Conservation (phyloP, 495 filamentous ascomycete species). For the Patellaria atrata region DNA sequence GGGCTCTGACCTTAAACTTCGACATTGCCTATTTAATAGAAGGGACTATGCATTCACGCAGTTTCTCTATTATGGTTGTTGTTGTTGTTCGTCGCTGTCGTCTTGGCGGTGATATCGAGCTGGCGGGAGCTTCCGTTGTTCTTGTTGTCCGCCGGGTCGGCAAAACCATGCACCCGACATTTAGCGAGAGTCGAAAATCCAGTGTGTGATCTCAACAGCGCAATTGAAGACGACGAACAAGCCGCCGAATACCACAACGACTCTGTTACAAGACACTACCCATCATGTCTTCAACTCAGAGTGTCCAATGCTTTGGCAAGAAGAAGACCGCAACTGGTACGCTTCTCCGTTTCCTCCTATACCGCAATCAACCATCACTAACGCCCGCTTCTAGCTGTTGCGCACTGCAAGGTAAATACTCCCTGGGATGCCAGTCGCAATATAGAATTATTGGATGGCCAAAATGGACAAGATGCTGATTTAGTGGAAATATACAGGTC, state of each 20-base stretch:
- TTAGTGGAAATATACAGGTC: constrained; percentile 40
- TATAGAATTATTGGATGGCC: too few relatives aligned
- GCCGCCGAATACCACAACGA: constrained; percentile 6
- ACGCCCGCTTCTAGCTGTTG: constrained; percentile 46
- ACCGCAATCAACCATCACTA: constrained; percentile 8
- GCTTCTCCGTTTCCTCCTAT: neutral
- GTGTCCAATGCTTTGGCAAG: constrained; percentile 87
- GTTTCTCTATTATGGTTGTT: too few relatives aligned
- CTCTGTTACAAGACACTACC: constrained; percentile 1
- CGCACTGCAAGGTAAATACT: constrained; percentile 76
- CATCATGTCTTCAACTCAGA: constrained; percentile 55
- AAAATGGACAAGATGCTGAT: constrained; percentile 16
- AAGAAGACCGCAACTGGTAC: constrained; percentile 30
- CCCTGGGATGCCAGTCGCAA: constrained; percentile 2
- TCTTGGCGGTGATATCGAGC: too few relatives aligned
- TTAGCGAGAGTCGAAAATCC: too few relatives aligned
- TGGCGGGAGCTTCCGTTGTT: too few relatives aligned
- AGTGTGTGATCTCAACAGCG: too few relatives aligned
- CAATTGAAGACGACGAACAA: constrained; percentile 6
- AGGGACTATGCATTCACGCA: too few relatives aligned
- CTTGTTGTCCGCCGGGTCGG: too few relatives aligned
- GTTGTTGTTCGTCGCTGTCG: too few relatives aligned
- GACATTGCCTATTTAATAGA: too few relatives aligned
- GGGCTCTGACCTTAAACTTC: too few relatives aligned
- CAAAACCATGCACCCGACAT: too few relatives aligned